Percentiles rank a stretch among this genome's conserved stretches.
Conservation (phyloP, 768 basidiomycete genomes). For the Boletales sp. region DNA sequence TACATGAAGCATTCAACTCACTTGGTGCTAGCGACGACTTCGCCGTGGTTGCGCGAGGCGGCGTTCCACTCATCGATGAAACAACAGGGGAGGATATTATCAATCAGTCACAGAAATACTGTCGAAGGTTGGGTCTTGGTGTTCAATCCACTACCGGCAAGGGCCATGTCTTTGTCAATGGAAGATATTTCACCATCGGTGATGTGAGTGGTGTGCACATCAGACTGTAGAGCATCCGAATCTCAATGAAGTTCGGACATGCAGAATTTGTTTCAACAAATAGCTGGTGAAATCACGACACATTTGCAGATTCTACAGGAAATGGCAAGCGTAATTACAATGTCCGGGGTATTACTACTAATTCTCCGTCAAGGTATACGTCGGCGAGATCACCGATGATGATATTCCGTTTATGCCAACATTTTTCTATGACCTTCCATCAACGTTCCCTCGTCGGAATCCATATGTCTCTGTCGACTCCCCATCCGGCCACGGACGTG, state of each 20-base stretch:
- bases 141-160: constrained; percentile 29
- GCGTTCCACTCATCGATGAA: constrained; percentile 24
- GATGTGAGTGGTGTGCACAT: constrained; percentile 50
- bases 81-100: constrained; percentile 32
- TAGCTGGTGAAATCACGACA: constrained; percentile 42
- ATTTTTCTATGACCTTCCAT: constrained; percentile 90
- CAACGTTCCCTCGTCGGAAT: constrained; percentile 68
- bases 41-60: constrained; percentile 35
- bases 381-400: constrained; percentile 52
- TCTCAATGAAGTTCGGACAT: background rate
- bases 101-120: constrained; percentile 50
- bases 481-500: constrained; percentile 26
- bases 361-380: constrained; percentile 46
- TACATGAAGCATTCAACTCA: constrained; percentile 37
- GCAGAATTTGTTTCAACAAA: constrained; percentile 25
- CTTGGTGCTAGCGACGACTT: constrained; percentile 38
- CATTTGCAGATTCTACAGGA: constrained; percentile 74
- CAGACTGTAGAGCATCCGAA: background rate
- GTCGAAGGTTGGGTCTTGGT: constrained; percentile 53
- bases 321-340: constrained; percentile 42
- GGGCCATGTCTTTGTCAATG: constrained; percentile 86
- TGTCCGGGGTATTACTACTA: background rate
- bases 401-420: constrained; percentile 49
- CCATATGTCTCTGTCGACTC: constrained; percentile 61
- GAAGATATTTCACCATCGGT: constrained; percentile 67